Evolutionary conservation across 768 basidiomycete genomes (phyloP).

Genomic region (Rhodotorula kratochvilovae): DNA sequence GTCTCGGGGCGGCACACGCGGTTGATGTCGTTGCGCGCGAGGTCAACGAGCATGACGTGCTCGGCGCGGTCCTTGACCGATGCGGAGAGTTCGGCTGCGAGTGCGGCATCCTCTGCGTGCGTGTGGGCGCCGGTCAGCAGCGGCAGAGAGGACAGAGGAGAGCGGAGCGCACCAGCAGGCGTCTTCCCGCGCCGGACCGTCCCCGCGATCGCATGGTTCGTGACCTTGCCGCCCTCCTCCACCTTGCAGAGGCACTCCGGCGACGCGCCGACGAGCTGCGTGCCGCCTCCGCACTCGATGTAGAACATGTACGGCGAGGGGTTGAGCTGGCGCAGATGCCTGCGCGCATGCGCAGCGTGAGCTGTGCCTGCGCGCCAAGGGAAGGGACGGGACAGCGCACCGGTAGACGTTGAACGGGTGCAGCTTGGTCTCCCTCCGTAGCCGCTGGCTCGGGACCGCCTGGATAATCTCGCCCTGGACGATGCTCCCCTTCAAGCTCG

Average conservation of each 20-base stretch:
- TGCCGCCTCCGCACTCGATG: conserved; percentile 74
- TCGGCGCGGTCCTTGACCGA: conserved; percentile 96
- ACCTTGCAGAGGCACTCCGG: conserved; percentile 98
- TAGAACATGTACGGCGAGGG: conserved; percentile 99
- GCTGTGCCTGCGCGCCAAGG: not conserved
- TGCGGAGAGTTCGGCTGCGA: conserved; percentile 67
- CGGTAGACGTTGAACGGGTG: conserved; percentile 98
- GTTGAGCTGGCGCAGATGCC: conserved; percentile 82
- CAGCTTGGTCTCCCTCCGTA: conserved; percentile 74
- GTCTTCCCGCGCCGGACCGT: conserved; percentile 84
- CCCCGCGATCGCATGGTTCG: conserved; percentile 96
- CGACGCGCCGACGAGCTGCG: conserved; percentile 95
- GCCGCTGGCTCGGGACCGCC: conserved; percentile 90
- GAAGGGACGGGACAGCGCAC: conserved; percentile 8
- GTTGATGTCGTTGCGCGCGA: conserved; percentile 97
- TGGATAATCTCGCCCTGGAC: conserved; percentile 97
- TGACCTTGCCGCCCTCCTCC: conserved; percentile 71
- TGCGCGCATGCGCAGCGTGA: not conserved
- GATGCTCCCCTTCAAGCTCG: conserved; percentile 86
- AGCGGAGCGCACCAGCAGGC: conserved; percentile 62
- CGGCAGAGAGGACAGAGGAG: not conserved
- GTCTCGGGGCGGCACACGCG: conserved; percentile 91
- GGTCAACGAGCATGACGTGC: conserved; percentile 97
- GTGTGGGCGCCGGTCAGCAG: too few relatives aligned
- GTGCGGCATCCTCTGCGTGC: conserved; percentile 75